phyloP scores from a whole-genome alignment of 345 rosid genomes.

The Eucalyptus coolabah region DNA sequence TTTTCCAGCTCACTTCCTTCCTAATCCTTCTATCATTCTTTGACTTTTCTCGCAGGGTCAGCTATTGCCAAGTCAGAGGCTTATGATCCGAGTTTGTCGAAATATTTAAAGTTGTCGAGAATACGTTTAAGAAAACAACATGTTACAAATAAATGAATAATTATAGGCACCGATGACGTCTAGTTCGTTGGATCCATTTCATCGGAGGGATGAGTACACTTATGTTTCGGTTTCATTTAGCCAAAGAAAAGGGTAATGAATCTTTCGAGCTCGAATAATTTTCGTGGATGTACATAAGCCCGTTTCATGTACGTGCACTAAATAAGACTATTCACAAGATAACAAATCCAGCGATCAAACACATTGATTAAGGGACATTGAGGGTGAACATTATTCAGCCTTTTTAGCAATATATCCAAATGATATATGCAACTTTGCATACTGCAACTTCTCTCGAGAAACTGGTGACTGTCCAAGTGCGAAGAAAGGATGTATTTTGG shows the following conservation, averaged over 20 bases:
- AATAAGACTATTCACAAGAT: background rate
- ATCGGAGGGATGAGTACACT: background rate
- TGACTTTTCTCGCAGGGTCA: background rate
- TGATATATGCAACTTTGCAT: too few species aligned
- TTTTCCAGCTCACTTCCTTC: background rate
- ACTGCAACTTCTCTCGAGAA: background rate
- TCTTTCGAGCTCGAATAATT: background rate
- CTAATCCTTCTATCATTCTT: background rate
- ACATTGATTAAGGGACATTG: background rate
- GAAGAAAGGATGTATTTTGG: background rate
- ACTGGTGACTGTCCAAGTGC: background rate
- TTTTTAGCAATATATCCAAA: background rate
- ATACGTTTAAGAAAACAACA: background rate
- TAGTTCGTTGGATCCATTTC: background rate
- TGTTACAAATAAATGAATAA: background rate
- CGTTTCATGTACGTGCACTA: background rate
- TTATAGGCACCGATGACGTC: background rate
- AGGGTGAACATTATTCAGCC: background rate
- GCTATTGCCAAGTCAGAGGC: background rate
- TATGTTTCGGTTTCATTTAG: background rate
- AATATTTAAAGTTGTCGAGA: background rate
- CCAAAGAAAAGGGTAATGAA: background rate
- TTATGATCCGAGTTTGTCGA: background rate
- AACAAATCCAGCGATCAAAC: background rate
- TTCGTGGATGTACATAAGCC: background rate